Evolutionary conservation across 768 basidiomycete species (phyloP), one percentile per base, ranked within the genome.

Genomic region (Russula earlei): DNA sequence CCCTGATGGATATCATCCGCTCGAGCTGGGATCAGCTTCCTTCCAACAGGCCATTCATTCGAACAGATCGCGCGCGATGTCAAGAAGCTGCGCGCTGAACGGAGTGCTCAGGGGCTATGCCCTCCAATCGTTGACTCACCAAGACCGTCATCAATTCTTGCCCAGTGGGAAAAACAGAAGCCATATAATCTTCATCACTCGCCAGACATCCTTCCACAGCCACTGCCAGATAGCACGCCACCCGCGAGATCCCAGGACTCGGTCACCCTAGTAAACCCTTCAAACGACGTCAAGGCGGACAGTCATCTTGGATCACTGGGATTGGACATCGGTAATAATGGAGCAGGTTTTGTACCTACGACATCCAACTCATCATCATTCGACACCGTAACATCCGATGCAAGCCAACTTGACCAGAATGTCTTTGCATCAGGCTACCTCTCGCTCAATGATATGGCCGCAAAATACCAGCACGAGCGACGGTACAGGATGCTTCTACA

Each of bases 401-500:
- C 31, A 12, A 36, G 48, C 27, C 17, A 34, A 4, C 61, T 49
- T 49, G 43, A 58, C 6, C 47, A 33, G 20, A 53, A 29, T 15
- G 4, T 46, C 36, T 36, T 59, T 29, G 36, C 44, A 25, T 43
- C 60, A 12, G 73, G 72, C 22, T 74, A 75, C 60, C 67, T 70
- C 19, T 74, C 74, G 5, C 74, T 72, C 24, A 73, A 78, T 45
- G 70, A 72, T 17, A 57, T 59, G 6, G 64, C 71, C n/a, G 65
- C 71, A 15, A 74, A 78, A 44, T 67, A 72, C 41, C 72, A 72
- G 59, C 76, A 84, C 55, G 89, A 91, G 69, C 71, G 81, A 57
- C 74, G 80, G 56, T 91, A 90, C 66, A 72, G 88, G 29, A 72
- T 84, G 56, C 69, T 85, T 52, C 68, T 85, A 45, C 76, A 74